Evolutionary conservation across 2,329 filamentous ascomycete species (phyloP), one percentile per base, ranked within the genome.

Genomic region (Pyrenophora graminea): DNA sequence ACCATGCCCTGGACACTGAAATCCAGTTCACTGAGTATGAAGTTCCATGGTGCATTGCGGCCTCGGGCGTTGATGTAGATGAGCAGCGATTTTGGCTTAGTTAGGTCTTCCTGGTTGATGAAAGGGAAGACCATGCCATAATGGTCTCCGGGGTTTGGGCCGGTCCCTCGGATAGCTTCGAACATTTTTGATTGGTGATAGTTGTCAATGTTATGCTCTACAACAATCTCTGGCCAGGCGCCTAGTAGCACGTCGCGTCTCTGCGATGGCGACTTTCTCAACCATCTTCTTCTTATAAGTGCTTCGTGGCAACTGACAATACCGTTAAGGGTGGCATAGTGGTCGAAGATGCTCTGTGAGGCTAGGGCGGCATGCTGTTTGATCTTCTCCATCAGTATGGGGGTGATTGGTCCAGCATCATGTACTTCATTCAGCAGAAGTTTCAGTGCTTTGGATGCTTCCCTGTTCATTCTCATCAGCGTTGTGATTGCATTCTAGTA

Each of bases 91-190:
- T 40, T 48, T 8, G 41, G 38, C n/a, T 40, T 31, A 12, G 41
- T 23, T 6, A 55, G 48, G n/a, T 55, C 45, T 45, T 55, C 48
- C 19, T 45, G 53, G n/a, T 52, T 49, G 23, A 55, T 52, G 6
- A 40, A 15, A 15, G 15, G 15, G 15, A 15, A 15, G 15, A 15
- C 15, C 15, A 15, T 15, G 15, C 15, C 15, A 15, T 15, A 15
- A 15, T 15, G 15, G 15, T 15, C 15, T 15, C 15, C 15, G 15
- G 15, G 15, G 15, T 15, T 15, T 15, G 15, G 15, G 15, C 15
- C 15, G 15, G 15, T 15, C 15, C 15, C 15, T 15, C 15, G 15
- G 15, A 15, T 15, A 15, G 15, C 15, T 15, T 15, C 15, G 15
- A 15, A 15, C 1, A 15, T 15, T 15, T 15, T 15, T 15, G 15